Evolutionary conservation across 192 early-diverging fungal species (phyloP).

Genomic region (Coemansia sp.): DNA sequence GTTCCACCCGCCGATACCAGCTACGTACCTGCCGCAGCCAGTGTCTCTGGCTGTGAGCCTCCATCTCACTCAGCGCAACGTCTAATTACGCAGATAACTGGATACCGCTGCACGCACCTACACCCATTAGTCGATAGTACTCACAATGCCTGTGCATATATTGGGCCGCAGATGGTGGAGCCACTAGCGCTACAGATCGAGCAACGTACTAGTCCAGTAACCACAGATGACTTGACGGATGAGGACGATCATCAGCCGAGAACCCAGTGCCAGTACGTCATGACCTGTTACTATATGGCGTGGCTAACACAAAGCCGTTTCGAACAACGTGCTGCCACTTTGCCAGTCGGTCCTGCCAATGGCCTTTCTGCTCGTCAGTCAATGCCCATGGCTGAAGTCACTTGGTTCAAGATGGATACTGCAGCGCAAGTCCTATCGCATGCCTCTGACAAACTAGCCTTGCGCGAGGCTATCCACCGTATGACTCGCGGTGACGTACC

Average conservation of each 20-base stretch:
- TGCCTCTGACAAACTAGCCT: slow-evolving; percentile 39
- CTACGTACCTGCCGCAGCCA: slow-evolving; percentile 12
- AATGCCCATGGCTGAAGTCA: slow-evolving; percentile 42
- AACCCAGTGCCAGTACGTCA: slow-evolving; percentile 25
- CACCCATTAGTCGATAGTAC: slow-evolving; percentile 22
- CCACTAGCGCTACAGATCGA: slow-evolving; percentile 51
- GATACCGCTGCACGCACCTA: slow-evolving; percentile 50
- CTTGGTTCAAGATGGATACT: slow-evolving; percentile 57
- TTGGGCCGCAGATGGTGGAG: slow-evolving; percentile 52
- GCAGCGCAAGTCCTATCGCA: slow-evolving; percentile 53
- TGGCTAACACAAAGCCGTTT: slow-evolving; percentile 50
- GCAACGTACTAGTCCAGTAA: slow-evolving; percentile 17
- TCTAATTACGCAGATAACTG: slow-evolving; percentile 44
- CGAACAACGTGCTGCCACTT: slow-evolving; percentile 32
- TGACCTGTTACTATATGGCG: slow-evolving; percentile 53
- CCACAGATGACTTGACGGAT: not conserved
- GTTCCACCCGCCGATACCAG: not conserved
- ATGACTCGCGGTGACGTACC: slow-evolving; percentile 21
- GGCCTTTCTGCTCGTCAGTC: not conserved
- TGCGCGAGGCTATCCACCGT: slow-evolving; percentile 48
- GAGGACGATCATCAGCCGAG: not conserved
- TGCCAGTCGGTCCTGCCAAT: slow-evolving; percentile 29
- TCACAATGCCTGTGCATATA: slow-evolving; percentile 35
- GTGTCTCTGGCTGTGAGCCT: slow-evolving; percentile 48
- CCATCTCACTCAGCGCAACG: slow-evolving; percentile 41